phyloP scores from a whole-genome alignment of 345 rosid genomes.

The Fremontodendron californicum region DNA sequence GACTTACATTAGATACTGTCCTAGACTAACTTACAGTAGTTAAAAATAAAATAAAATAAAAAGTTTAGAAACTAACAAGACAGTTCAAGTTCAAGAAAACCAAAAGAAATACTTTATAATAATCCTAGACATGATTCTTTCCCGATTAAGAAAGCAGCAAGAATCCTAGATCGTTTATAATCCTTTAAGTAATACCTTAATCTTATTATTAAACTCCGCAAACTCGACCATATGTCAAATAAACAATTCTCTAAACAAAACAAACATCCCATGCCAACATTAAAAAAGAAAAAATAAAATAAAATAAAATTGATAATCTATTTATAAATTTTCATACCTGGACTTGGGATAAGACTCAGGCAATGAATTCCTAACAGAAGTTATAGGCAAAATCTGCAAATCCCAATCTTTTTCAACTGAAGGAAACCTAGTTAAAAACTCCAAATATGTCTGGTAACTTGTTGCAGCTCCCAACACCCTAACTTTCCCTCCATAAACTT shows the following conservation, averaged over 20 bases:
- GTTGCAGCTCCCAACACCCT: constrained; percentile 66
- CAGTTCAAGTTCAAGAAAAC: not conserved
- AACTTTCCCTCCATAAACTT: constrained; percentile 40
- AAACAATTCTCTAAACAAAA: not conserved
- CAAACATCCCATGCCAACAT: not conserved
- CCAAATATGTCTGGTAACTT: constrained; percentile 53
- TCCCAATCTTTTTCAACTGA: constrained; percentile 73
- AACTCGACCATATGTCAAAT: not conserved
- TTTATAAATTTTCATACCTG: constrained; percentile 40
- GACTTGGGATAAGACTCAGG: constrained; percentile 57
- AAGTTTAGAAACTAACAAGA: not conserved
- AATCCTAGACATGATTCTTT: not conserved
- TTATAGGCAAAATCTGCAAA: constrained; percentile 69
- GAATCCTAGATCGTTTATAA: not conserved
- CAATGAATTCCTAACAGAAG: constrained; percentile 42
- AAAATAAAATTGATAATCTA: not conserved
- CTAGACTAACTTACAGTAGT: not conserved
- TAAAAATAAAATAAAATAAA: not conserved
- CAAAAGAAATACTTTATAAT: not conserved
- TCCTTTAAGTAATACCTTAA: not conserved
- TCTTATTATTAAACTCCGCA: not conserved
- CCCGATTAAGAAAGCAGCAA: not conserved
- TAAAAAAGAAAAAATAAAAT: not conserved
- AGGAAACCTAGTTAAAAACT: constrained; percentile 51
- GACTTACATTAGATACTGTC: not conserved